Base-by-base conservation (phyloP, 805 yeast genomes). In the Yarrowia sp. region DNA sequence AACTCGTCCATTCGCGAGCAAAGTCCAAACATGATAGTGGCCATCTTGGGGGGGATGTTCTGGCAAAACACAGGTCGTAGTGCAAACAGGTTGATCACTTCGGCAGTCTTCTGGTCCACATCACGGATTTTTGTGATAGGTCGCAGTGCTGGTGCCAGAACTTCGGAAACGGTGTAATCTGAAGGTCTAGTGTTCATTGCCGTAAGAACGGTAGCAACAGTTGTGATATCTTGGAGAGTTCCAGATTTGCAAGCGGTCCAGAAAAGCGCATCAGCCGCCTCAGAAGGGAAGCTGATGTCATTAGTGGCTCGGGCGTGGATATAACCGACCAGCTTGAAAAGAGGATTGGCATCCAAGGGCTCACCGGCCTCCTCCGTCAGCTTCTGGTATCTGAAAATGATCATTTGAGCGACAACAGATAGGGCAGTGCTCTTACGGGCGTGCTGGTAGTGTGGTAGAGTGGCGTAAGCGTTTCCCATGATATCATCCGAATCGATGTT, bases 1-100 rank as follows among this genome's bases (percentile, higher is more conserved):
- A 41, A 58, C 51, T 58, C 63, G 33, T 58, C 63, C 51, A 58
- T 9, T 33, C 63, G 40, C 5, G 63, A 58, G 17, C 63, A 41
- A 8, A 58, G 41, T 8, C 40, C 41, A 24, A 58, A 43, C 38
- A 43, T 30, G 24, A 19, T 6, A 3, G 32, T 0, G 4, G 41
- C 32, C 21, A 30, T 7, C 21, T 30, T 22, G 11, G 63, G 38
- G 5, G 32, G 2, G 4, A n/a, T 8, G 17, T 32, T n/a, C 22
- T 19, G 9, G 17, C 11, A 11, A 30, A 58, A 58, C 2, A 21
- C n/a, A 4, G 51, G 30, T 58, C 63, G 14, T 9, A 58, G 32
- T 22, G 63, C 14, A 11, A 22, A 30, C 17, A 58, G 21, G 32
- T 17, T 9, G 16, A 58, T 22, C 12, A 58, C 41, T 17, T 24